phyloP scores from a whole-genome alignment of 345 rosid genomes.

The Abelmoschus esculentus region DNA sequence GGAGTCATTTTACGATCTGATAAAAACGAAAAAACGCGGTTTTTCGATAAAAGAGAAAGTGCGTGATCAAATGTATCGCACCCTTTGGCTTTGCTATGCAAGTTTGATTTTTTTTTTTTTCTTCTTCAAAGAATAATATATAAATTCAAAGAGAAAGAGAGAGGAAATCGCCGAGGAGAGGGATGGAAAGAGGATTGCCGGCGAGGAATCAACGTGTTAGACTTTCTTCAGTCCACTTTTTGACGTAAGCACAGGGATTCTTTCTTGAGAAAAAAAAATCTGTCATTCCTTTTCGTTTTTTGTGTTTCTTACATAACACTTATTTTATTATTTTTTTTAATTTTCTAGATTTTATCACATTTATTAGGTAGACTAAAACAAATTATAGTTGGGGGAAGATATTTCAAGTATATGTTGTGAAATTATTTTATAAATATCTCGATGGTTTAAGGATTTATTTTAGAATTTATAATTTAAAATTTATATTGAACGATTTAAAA shows the following conservation, averaged over 20 bases:
- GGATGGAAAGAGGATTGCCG: background rate
- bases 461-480: no score
- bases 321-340: no score
- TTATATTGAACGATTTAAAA: no score
- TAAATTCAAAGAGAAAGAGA: background rate
- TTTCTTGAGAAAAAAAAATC: background rate
- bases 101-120: background rate
- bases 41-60: conserved; percentile 5
- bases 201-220: background rate
- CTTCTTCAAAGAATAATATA: no score
- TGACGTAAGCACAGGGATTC: background rate
- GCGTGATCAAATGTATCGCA: background rate
- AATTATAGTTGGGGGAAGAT: no score
- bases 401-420: no score
- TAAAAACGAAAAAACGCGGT: conserved; percentile 1
- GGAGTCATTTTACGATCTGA: background rate
- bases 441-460: no score
- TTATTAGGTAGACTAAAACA: no score
- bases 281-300: background rate
- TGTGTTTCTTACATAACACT: background rate
- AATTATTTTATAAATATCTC: no score
- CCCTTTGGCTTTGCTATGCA: background rate
- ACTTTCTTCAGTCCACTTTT: background rate
- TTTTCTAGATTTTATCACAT: no score
- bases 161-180: background rate